phyloP scores from a whole-genome alignment of 805 yeast genomes.

The Clavispora asparagi region DNA sequence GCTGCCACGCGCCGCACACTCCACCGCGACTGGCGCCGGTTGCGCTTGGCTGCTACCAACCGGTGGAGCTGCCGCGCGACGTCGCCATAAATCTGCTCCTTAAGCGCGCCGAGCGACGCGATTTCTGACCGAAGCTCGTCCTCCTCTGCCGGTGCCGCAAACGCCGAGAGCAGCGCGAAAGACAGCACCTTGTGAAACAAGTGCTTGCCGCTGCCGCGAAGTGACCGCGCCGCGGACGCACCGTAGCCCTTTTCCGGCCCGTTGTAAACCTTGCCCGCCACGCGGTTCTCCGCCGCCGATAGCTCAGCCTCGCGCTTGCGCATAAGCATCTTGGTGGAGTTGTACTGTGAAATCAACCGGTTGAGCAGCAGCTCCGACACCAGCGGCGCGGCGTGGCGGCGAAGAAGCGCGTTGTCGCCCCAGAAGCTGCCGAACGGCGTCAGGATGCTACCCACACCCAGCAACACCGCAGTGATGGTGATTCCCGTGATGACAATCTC shows the following conservation, averaged over 20 bases:
- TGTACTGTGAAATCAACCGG: conserved; percentile 39
- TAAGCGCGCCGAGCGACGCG: conserved; percentile 28
- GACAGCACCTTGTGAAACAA: conserved; percentile 37
- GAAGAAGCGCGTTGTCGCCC: background rate
- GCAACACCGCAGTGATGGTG: conserved; percentile 43
- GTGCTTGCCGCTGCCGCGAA: conserved; percentile 18
- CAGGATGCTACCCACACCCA: conserved; percentile 49
- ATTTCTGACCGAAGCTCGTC: conserved; percentile 38
- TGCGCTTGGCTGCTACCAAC: conserved; percentile 4
- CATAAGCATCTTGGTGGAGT: conserved; percentile 34
- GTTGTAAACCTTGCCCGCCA: conserved; percentile 26
- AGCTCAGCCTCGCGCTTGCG: conserved; percentile 30
- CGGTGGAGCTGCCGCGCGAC: conserved; percentile 16
- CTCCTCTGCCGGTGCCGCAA: conserved; percentile 17
- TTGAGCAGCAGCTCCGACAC: conserved; percentile 50
- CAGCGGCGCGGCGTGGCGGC: conserved; percentile 35
- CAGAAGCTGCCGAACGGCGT: conserved; percentile 24
- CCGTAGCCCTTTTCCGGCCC: conserved; percentile 2
- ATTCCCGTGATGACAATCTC: conserved; percentile 46
- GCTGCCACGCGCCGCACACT: background rate
- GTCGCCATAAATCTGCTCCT: conserved; percentile 26
- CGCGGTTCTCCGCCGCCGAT: conserved; percentile 11
- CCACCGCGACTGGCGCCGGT: background rate
- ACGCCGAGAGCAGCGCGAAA: conserved; percentile 28
- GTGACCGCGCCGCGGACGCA: background rate